Percentiles rank a stretch among this genome's conserved stretches.
phyloP scores from a whole-genome alignment of 495 filamentous ascomycete genomes.

The Daldinia decipiens region DNA sequence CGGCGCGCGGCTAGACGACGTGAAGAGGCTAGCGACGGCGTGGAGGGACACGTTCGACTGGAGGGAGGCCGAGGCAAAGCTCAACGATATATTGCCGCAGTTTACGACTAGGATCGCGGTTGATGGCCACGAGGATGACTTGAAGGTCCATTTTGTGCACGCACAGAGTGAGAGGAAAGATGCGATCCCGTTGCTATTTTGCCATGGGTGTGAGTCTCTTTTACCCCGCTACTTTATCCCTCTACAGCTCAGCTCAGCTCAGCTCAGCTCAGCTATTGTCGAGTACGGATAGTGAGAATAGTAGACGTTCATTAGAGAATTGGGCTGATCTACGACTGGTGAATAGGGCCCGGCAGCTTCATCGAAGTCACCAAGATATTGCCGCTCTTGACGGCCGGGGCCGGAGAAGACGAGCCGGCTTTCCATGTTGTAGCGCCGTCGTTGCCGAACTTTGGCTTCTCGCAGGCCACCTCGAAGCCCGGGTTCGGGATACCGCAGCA shows the following conservation, averaged over 20 bases:
- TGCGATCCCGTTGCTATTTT: conserved; percentile 65
- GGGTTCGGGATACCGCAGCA: conserved; percentile 69
- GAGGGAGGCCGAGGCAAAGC: conserved; percentile 51
- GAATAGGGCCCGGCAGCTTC: conserved; percentile 72
- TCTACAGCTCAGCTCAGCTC: too few relatives aligned
- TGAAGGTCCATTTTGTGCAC: conserved; percentile 62
- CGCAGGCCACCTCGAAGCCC: conserved; percentile 54
- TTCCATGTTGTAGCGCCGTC: conserved; percentile 76
- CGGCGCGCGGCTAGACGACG: conserved; percentile 39
- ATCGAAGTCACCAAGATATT: conserved; percentile 73
- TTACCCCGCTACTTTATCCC: not conserved
- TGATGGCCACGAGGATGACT: conserved; percentile 50
- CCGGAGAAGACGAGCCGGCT: conserved; percentile 52
- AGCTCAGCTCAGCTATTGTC: too few relatives aligned
- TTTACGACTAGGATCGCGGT: conserved; percentile 58
- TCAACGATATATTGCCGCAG: conserved; percentile 62
- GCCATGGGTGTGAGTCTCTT: conserved; percentile 66
- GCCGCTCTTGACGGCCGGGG: conserved; percentile 58
- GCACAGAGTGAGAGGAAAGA: conserved; percentile 53
- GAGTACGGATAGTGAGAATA: too few relatives aligned
- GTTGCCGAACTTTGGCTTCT: conserved; percentile 74
- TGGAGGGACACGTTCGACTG: conserved; percentile 44
- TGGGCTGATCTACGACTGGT: not conserved
- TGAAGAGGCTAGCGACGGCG: conserved; percentile 29
- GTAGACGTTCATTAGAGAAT: too few relatives aligned